phyloP scores from a whole-genome alignment of 352 stramenopile genomes.

The Phytophthora syringae region DNA sequence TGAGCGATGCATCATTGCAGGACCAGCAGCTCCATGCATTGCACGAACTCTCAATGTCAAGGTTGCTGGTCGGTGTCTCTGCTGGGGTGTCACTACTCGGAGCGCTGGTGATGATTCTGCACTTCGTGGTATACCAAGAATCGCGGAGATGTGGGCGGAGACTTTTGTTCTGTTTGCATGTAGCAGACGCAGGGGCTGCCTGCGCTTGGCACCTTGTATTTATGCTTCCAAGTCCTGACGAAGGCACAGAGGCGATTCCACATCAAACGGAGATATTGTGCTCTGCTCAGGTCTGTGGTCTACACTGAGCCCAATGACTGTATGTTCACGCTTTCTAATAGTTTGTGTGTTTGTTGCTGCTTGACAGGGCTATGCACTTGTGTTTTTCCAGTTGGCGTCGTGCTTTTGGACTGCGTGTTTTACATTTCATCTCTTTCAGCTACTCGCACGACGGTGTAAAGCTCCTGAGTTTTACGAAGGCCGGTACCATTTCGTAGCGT shows the following conservation, averaged over 20 bases:
- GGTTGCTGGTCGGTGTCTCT: constrained; percentile 47
- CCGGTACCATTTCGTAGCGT: constrained; percentile 73
- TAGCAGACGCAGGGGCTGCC: constrained; percentile 54
- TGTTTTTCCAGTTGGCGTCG: constrained; percentile 76
- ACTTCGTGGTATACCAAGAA: constrained; percentile 69
- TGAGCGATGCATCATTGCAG: constrained; percentile 21
- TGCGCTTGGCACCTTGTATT: constrained; percentile 66
- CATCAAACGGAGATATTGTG: constrained; percentile 33
- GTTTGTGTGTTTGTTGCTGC: background rate
- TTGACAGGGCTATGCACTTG: constrained; percentile 59
- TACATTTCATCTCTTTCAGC: constrained; percentile 77
- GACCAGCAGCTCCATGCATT: constrained; percentile 16
- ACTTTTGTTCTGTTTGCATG: constrained; percentile 69
- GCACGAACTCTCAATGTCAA: constrained; percentile 48
- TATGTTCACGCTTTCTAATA: background rate
- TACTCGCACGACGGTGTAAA: constrained; percentile 56
- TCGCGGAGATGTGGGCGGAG: constrained; percentile 67
- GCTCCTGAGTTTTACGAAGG: constrained; percentile 70
- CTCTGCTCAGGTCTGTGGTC: constrained; percentile 40
- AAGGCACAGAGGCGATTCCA: background rate
- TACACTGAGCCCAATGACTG: background rate
- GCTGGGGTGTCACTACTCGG: constrained; percentile 48
- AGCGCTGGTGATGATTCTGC: constrained; percentile 58
- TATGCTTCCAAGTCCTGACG: constrained; percentile 27
- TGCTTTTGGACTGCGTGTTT: constrained; percentile 81